Conservation (phyloP, 140 eudicot species). For the Ambrosia hybrid region DNA sequence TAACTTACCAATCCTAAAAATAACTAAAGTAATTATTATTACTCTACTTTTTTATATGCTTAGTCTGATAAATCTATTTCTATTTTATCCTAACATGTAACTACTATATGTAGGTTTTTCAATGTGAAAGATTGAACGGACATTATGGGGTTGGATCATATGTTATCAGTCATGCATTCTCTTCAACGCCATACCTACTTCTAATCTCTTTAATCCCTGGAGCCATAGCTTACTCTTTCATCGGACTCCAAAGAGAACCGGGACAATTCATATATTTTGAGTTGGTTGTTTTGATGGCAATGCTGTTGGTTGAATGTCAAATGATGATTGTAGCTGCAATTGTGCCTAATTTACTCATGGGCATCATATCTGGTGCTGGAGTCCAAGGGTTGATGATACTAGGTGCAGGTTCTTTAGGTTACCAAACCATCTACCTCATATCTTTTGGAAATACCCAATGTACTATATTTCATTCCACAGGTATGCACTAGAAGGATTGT, state of each 20-base stretch:
- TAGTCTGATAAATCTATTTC: too few species aligned
- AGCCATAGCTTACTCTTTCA: slow-evolving; percentile 47
- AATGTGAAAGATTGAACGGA: slow-evolving; percentile 63
- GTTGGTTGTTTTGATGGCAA: slow-evolving; percentile 45
- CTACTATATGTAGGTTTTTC: slow-evolving; percentile 45
- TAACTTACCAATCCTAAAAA: too few species aligned
- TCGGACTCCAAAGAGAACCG: slow-evolving; percentile 44
- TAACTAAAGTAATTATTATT: too few species aligned
- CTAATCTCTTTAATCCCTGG: slow-evolving; percentile 59
- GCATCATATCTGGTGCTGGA: slow-evolving; percentile 61
- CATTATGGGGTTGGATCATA: slow-evolving; percentile 62
- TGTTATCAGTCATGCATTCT: slow-evolving; percentile 55
- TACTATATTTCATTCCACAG: slow-evolving; percentile 63
- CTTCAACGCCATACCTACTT: slow-evolving; percentile 57
- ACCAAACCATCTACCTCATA: slow-evolving; percentile 47
- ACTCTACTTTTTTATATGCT: too few species aligned
- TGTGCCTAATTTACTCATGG: slow-evolving; percentile 66
- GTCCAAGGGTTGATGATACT: slow-evolving; percentile 71
- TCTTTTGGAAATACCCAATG: slow-evolving; percentile 66
- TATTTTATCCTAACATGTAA: background rate
- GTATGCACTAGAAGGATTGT: slow-evolving; percentile 62
- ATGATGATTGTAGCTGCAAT: slow-evolving; percentile 72
- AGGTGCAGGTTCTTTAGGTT: slow-evolving; percentile 55
- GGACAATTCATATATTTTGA: slow-evolving; percentile 41
- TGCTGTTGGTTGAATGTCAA: slow-evolving; percentile 66